Conservation (phyloP, 2,329 filamentous ascomycete genomes). For the Diplodia sapinea region DNA sequence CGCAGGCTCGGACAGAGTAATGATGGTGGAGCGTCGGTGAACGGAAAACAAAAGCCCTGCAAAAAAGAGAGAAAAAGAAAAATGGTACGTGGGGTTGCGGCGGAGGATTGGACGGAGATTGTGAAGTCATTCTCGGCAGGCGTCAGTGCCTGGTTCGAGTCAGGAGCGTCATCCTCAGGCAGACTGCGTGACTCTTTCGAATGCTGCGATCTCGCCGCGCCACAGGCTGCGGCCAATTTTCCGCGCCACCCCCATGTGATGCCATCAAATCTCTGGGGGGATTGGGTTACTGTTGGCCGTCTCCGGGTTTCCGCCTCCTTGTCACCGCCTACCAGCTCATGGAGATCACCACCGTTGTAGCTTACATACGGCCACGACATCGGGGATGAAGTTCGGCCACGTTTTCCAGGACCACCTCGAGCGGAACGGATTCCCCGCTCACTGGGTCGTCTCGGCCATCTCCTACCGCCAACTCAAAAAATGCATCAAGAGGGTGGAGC, state of each 20-base stretch:
- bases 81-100: neutral
- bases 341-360: neutral
- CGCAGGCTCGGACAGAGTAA: too few relatives aligned
- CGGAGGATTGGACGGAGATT: neutral
- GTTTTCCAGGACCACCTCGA: constrained; percentile 73
- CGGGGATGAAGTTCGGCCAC: constrained; percentile 84
- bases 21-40: neutral
- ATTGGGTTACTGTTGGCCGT: too few relatives aligned
- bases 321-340: neutral
- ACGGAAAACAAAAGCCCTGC: neutral
- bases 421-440: constrained; percentile 74
- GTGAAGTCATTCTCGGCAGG: constrained; percentile 11
- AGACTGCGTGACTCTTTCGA: neutral
- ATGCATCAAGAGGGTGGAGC: constrained; percentile 79
- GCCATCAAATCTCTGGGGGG: neutral
- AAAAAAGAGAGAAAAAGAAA: neutral
- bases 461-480: constrained; percentile 88
- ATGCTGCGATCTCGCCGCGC: constrained; percentile 19
- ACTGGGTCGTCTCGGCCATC: constrained; percentile 75
- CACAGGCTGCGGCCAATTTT: constrained; percentile 5
- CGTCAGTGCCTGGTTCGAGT: neutral
- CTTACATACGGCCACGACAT: neutral
- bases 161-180: neutral
- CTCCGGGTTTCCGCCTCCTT: neutral
- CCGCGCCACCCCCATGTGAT: constrained; percentile 15